Conservation (phyloP, 2,329 filamentous ascomycete genomes). For the Fusarium haematococcum region DNA sequence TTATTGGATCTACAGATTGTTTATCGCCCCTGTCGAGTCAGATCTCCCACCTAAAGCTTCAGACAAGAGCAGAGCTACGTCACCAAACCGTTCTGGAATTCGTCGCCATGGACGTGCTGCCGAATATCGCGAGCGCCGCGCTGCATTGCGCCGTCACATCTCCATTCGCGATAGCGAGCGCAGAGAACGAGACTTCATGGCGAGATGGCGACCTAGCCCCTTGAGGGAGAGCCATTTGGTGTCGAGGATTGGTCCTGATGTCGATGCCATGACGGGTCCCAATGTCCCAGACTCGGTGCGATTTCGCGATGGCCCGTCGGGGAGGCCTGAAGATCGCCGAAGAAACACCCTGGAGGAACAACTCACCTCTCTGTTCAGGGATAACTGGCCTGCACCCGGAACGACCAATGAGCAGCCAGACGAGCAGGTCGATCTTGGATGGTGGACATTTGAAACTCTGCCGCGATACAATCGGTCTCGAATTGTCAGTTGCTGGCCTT, state of each 20-base stretch:
- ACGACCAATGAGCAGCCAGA: constrained; percentile 8
- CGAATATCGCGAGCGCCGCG: constrained; percentile 47
- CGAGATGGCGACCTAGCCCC: not conserved
- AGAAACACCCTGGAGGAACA: constrained; percentile 45
- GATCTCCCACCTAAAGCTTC: constrained; percentile 53
- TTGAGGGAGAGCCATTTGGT: constrained; percentile 28
- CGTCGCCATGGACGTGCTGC: constrained; percentile 51
- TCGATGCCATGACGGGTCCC: constrained; percentile 17
- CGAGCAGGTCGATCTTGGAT: constrained; percentile 31
- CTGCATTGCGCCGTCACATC: constrained; percentile 46
- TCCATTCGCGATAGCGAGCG: constrained; percentile 38
- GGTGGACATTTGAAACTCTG: constrained; percentile 41
- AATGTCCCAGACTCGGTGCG: constrained; percentile 18
- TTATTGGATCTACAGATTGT: constrained; percentile 52
- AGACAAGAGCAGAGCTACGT: constrained; percentile 45
- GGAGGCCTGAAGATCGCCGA: constrained; percentile 38
- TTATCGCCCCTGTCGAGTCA: constrained; percentile 59
- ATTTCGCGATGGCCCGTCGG: constrained; percentile 39
- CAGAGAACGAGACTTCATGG: not conserved
- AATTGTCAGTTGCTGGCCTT: constrained; percentile 32
- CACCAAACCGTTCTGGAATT: constrained; percentile 55
- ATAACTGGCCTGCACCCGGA: constrained; percentile 29
- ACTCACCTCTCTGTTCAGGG: constrained; percentile 41
- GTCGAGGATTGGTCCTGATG: constrained; percentile 40
- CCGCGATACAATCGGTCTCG: constrained; percentile 33